Evolutionary conservation across 345 rosid genomes (phyloP).

Genomic region (Eucalyptus guilfoylei): DNA sequence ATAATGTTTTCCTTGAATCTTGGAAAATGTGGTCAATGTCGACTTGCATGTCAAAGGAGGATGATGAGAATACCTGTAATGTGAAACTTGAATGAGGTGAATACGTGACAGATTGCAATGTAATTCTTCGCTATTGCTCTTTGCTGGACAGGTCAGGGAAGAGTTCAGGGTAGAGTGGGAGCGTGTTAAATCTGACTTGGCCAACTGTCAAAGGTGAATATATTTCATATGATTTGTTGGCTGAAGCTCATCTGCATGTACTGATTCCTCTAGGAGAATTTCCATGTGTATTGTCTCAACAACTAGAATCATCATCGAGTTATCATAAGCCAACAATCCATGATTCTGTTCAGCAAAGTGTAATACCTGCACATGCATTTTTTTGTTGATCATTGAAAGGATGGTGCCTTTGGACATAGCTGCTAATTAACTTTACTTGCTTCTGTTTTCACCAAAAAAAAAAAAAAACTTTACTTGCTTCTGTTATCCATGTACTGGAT

Average conservation of each 20-base stretch:
- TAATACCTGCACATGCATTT: rapidly evolving
- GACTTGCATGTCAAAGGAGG: not conserved
- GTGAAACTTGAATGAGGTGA: not conserved
- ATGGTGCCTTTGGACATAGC: not conserved
- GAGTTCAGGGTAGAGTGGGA: not conserved
- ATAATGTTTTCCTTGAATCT: rapidly evolving
- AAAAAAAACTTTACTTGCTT: not conserved
- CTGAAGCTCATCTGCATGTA: rapidly evolving
- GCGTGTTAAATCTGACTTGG: rapidly evolving
- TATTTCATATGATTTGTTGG: not conserved
- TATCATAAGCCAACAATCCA: not conserved
- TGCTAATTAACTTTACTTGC: not conserved
- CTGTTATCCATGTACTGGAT: rapidly evolving
- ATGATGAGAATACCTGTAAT: not conserved
- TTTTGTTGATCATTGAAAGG: not conserved
- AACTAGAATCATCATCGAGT: rapidly evolving
- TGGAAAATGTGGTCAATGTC: not conserved
- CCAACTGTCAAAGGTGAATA: not conserved
- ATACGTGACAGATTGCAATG: not conserved
- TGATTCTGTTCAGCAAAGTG: rapidly evolving
- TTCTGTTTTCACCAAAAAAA: not conserved
- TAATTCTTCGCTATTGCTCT: not conserved
- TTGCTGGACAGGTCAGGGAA: not conserved
- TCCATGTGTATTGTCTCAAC: not conserved
- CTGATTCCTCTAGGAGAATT: rapidly evolving